These are phyloP conservation scores for Aspergillus cristatus DNA, from an alignment of 495 filamentous ascomycete species.

Conservation along the genomic window DNA sequence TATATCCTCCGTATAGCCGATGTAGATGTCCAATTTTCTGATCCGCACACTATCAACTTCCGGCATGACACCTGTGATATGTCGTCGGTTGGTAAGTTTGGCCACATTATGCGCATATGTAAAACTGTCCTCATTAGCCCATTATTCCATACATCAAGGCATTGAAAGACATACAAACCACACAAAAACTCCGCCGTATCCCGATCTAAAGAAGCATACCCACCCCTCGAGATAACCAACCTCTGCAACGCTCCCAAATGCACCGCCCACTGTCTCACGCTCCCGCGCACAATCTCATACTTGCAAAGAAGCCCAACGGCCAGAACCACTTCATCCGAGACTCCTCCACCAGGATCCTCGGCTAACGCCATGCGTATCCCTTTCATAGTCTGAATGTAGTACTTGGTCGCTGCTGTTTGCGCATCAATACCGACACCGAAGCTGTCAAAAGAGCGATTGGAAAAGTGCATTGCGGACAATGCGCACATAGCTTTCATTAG, in stretches of 20 bases:
- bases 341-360: constrained; percentile 3
- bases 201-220: constrained; percentile 22
- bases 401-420: constrained; percentile 24
- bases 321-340: constrained; percentile 29
- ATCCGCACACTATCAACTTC: constrained; percentile 17
- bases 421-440: constrained; percentile 13
- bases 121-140: constrained; percentile 16
- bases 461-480: constrained; percentile 33
- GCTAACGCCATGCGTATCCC: constrained; percentile 24
- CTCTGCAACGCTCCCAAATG: constrained; percentile 33
- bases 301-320: constrained; percentile 36
- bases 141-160: neutral
- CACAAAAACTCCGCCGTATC: constrained; percentile 30
- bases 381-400: constrained; percentile 29
- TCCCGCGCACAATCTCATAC: constrained; percentile 36
- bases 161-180: constrained; percentile 24
- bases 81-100: constrained; percentile 28
- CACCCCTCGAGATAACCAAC: constrained; percentile 30
- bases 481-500: constrained; percentile 36
- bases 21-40: constrained; percentile 34
- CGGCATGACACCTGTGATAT: constrained; percentile 11
- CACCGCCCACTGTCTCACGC: constrained; percentile 34
- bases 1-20: constrained; percentile 37
- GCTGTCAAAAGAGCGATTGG: constrained; percentile 24
- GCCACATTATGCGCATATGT: constrained; percentile 34